These are phyloP conservation scores for Polyporus arcularius DNA, from an alignment of 768 basidiomycete genomes.

Conservation along the genomic window DNA sequence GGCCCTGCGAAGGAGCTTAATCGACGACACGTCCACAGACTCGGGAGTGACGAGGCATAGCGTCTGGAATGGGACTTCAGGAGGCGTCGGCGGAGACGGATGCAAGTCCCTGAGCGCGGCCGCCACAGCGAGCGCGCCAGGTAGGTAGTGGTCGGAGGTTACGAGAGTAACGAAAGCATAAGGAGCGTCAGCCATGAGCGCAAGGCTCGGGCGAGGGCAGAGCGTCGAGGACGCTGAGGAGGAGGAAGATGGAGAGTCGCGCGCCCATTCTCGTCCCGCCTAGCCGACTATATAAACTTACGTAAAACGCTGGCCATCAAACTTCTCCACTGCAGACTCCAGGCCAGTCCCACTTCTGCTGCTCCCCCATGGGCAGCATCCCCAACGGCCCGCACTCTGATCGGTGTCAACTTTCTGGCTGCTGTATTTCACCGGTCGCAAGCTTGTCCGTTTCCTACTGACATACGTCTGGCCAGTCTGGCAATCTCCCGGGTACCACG, in stretches of 20 bases:
- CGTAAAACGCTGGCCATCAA: slow-evolving; percentile 10
- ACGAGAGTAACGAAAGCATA: slow-evolving; percentile 92
- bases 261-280: slow-evolving; percentile 14
- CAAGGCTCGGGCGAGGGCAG: slow-evolving; percentile 12
- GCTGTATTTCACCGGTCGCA: too few species aligned
- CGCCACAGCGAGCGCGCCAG: slow-evolving; percentile 85
- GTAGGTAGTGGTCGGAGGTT: slow-evolving; percentile 90
- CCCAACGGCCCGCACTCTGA: neutral
- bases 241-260: slow-evolving; percentile 7
- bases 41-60: slow-evolving; percentile 95
- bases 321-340: neutral
- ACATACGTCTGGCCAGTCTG: neutral
- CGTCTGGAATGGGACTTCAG: slow-evolving; percentile 72
- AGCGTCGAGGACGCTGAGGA: slow-evolving; percentile 23
- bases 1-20: slow-evolving; percentile 75
- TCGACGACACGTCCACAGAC: slow-evolving; percentile 79
- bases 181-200: slow-evolving; percentile 53
- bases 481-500: neutral
- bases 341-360: neutral
- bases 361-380: neutral
- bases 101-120: slow-evolving; percentile 86
- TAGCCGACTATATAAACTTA: slow-evolving; percentile 13
- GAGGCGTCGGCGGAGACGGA: slow-evolving; percentile 52
- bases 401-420: too few species aligned
- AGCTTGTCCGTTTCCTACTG: neutral